Evolutionary conservation across 2,329 filamentous ascomycete genomes (phyloP).

Genomic region (Colletotrichum gigasporum): DNA sequence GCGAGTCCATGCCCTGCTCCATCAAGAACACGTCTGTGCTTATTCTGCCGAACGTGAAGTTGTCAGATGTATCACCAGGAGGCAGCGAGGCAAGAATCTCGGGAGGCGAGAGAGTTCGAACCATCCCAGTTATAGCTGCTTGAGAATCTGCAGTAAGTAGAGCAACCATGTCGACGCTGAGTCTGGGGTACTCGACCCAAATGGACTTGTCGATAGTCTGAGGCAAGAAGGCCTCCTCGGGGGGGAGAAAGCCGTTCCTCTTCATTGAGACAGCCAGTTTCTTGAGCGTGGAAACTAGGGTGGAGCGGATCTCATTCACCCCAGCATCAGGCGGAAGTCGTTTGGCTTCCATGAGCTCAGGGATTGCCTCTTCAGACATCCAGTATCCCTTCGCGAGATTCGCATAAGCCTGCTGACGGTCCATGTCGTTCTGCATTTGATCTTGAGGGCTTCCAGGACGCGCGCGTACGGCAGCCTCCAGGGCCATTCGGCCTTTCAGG

Average conservation of each 20-base stretch:
- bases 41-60: slow-evolving; percentile 84
- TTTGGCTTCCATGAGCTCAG: slow-evolving; percentile 57
- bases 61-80: slow-evolving; percentile 75
- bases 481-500: slow-evolving; percentile 77
- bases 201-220: slow-evolving; percentile 83
- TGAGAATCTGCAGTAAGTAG: slow-evolving; percentile 72
- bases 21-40: slow-evolving; percentile 78
- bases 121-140: slow-evolving; percentile 58
- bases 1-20: slow-evolving; percentile 75
- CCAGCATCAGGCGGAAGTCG: slow-evolving; percentile 54
- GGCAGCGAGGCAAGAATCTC: slow-evolving; percentile 76
- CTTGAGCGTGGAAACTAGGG: slow-evolving; percentile 71
- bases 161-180: slow-evolving; percentile 76
- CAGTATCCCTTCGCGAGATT: slow-evolving; percentile 88
- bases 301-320: slow-evolving; percentile 62
- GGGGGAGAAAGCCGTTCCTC: slow-evolving; percentile 80
- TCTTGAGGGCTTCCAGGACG: slow-evolving; percentile 64
- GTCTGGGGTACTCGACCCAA: slow-evolving; percentile 80
- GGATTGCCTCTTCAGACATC: slow-evolving; percentile 70
- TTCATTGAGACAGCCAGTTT: slow-evolving; percentile 86
- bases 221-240: slow-evolving; percentile 74
- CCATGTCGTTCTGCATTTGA: slow-evolving; percentile 62
- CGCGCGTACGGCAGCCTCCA: slow-evolving; percentile 77
- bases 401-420: slow-evolving; percentile 80
- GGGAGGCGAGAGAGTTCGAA: slow-evolving; percentile 55